Base-by-base conservation (phyloP, 2,329 filamentous ascomycete species). In the Fusarium agapanthi region DNA sequence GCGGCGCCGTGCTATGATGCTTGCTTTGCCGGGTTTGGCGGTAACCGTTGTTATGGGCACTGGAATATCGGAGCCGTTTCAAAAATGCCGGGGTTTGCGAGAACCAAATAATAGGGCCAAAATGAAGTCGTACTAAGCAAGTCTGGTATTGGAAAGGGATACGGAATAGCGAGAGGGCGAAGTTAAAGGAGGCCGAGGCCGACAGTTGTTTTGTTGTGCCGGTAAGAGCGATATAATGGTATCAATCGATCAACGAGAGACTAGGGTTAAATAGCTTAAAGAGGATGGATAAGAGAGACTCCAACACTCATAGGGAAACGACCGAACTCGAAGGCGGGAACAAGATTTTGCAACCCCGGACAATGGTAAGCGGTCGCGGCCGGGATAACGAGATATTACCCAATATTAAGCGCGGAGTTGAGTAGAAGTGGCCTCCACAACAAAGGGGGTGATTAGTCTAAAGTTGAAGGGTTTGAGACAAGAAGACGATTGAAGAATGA, bases 161-260 rank as follows among this genome's bases (percentile, higher is more conserved):
- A 68, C 40, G 53, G 58, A 61, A 65, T 64, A 77, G 71, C 68
- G 74, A 77, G 66, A 67, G 74, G 69, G 63, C 57, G 60, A 74
- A 75, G 67, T 47, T 58, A 75, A 74, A 69, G 45, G 59, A 45
- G 55, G 38, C 35, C 30, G 41, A 64, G 38, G 61, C 66, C 67
- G 50, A 61, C 63, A 43, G 38, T 51, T 60, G 48, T 54, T 59
- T 59, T 61, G 62, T 47, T 57, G 59, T 57, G 45, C 37, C 30
- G 40, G 57, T 54, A 71, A 56, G 56, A 58, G 59, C 34, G 41
- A 61, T 61, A 57, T 57, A 61, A 63, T 20, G 35, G 35, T 65
- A 56, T 56, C 50, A 64, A 75, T 77, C 74, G 75, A 74, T 77
- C 75, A 74, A 77, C 75, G 72, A 77, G 67, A 68, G 70, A 72